These are phyloP conservation scores for Exsudoporus frostii DNA, from an alignment of 768 basidiomycete species.

Conservation along the genomic window DNA sequence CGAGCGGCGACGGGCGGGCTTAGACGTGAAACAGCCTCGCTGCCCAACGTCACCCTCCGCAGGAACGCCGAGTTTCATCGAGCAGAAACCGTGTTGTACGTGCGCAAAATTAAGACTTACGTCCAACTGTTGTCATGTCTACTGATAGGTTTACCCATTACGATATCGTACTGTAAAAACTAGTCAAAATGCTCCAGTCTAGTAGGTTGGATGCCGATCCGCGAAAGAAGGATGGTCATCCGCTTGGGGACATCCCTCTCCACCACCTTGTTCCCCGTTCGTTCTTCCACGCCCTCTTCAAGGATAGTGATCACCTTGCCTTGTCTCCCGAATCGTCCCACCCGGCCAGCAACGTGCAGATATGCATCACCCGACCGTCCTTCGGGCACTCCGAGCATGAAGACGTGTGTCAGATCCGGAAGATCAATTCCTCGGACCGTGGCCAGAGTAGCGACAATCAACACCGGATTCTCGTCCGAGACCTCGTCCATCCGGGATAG, in stretches of 20 bases:
- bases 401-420: conserved; percentile 69
- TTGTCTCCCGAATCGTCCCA: conserved; percentile 64
- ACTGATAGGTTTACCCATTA: too few relatives aligned
- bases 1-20: conserved; percentile 5
- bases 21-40: conserved; percentile 3
- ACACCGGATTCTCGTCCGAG: conserved; percentile 48
- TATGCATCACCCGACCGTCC: conserved; percentile 56
- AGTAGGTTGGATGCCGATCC: conserved; percentile 43
- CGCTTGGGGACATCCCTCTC: conserved; percentile 35
- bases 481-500: conserved; percentile 32
- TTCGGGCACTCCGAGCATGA: conserved; percentile 62
- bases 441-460: conserved; percentile 68
- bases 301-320: conserved; percentile 69
- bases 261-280: conserved; percentile 26
- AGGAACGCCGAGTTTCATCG: neutral
- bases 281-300: conserved; percentile 35
- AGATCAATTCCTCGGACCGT: conserved; percentile 74
- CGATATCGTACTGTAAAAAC: too few relatives aligned
- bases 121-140: conserved; percentile 10
- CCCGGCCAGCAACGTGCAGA: conserved; percentile 68
- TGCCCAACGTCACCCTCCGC: neutral
- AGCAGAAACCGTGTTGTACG: too few relatives aligned
- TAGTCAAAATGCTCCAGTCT: conserved; percentile 53
- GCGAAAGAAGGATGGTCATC: conserved; percentile 44
- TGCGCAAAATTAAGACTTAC: neutral